Percentiles rank a stretch among this genome's conserved stretches.
Evolutionary conservation across 2,329 filamentous ascomycete genomes (phyloP).

Genomic region (Aspergillus udagawae): DNA sequence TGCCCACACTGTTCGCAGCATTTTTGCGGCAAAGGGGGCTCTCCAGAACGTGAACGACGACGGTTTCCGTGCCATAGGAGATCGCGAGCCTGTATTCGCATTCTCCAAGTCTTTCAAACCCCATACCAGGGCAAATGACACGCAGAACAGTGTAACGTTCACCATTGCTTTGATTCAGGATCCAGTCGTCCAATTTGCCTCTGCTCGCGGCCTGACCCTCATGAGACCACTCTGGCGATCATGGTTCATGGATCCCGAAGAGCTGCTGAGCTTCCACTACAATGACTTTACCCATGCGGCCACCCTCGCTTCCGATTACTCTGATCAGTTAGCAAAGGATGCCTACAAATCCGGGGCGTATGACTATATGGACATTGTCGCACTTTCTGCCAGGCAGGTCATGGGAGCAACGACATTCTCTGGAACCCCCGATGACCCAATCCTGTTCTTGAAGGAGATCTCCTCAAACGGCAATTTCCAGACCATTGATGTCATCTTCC

Average conservation of each 20-base stretch:
- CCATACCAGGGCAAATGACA: constrained; percentile 27
- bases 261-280: constrained; percentile 73
- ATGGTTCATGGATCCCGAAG: constrained; percentile 61
- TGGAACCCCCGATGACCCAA: constrained; percentile 64
- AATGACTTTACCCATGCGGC: constrained; percentile 64
- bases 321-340: constrained; percentile 64
- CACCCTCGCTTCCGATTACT: constrained; percentile 67
- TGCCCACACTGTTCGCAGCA: constrained; percentile 60
- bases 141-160: constrained; percentile 62
- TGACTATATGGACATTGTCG: constrained; percentile 73
- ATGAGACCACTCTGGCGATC: constrained; percentile 79
- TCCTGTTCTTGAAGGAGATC: constrained; percentile 81
- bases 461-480: constrained; percentile 81
- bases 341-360: constrained; percentile 69
- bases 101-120: constrained; percentile 65
- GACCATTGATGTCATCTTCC: constrained; percentile 84
- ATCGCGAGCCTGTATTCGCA: constrained; percentile 77
- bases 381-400: constrained; percentile 73
- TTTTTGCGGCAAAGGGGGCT: constrained; percentile 64
- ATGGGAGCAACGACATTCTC: constrained; percentile 74
- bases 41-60: constrained; percentile 64
- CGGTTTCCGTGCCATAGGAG: constrained; percentile 66
- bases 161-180: constrained; percentile 74
- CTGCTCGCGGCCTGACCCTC: constrained; percentile 67
- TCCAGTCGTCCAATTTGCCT: constrained; percentile 74